Percentiles rank a stretch among this genome's conserved stretches.
Evolutionary conservation across 73 alveolate species (phyloP).

Genomic region (Symbiodinium pilosum): DNA sequence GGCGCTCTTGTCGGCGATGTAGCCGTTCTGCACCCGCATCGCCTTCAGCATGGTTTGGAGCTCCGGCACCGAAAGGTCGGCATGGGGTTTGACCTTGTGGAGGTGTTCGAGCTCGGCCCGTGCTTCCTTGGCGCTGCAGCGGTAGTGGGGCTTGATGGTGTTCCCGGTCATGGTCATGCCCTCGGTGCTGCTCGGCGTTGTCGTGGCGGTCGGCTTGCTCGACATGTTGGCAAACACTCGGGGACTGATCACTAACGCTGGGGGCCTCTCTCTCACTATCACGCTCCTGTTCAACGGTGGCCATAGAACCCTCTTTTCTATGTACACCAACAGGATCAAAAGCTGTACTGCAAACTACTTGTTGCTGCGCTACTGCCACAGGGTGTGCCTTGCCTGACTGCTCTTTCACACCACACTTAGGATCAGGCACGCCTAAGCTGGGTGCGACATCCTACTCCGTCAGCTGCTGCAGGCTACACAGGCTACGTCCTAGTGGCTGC

Average conservation of each 20-base stretch:
- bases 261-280: background rate
- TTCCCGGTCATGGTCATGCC: background rate
- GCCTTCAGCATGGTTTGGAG: constrained; percentile 8
- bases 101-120: background rate
- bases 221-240: background rate
- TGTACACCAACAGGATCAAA: background rate
- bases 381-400: background rate
- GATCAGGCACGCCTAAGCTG: constrained; percentile 60
- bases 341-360: background rate
- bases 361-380: background rate
- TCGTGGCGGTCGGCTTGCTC: background rate
- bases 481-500: background rate
- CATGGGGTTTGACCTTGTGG: background rate
- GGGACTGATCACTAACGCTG: background rate
- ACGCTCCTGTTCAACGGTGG: background rate
- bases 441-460: constrained; percentile 15
- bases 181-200: background rate
- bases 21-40: background rate
- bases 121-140: constrained; percentile 9
- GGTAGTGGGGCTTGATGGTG: constrained; percentile 37
- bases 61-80: constrained; percentile 3
- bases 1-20: background rate
- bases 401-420: constrained; percentile 9
- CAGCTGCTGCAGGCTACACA: background rate
- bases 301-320: background rate